Percentiles rank a stretch among this genome's conserved stretches.
phyloP scores from a whole-genome alignment of 139 green algal genomes.

The Eudorina sp. region DNA sequence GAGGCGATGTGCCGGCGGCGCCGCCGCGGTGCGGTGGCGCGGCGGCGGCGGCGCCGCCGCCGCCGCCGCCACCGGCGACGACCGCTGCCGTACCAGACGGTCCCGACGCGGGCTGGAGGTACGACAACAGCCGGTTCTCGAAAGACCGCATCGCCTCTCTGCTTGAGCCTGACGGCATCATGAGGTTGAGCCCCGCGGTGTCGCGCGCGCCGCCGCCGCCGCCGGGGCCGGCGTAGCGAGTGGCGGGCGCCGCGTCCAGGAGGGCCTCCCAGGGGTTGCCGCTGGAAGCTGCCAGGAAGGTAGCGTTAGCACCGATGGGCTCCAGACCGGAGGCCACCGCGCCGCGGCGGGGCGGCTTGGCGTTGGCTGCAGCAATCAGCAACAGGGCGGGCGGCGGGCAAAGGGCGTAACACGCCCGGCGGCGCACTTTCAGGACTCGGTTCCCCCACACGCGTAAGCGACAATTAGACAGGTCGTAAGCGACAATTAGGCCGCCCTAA shows the following conservation, averaged over 20 bases:
- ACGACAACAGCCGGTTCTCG: background rate
- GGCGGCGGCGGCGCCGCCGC: background rate
- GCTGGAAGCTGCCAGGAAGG: background rate
- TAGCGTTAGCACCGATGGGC: background rate
- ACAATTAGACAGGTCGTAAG: no score
- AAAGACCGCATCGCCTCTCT: background rate
- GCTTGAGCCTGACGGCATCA: slow-evolving; percentile 32
- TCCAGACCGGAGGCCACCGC: background rate
- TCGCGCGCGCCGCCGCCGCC: background rate
- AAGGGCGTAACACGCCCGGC: no score
- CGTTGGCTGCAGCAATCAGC: slow-evolving; percentile 23
- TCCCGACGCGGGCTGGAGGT: background rate
- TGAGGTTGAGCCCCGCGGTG: slow-evolving; percentile 15
- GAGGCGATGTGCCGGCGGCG: no score
- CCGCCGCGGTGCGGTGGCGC: background rate
- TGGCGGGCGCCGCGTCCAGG: slow-evolving; percentile 46
- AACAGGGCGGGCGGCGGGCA: no score
- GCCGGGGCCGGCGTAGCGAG: background rate
- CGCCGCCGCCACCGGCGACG: background rate
- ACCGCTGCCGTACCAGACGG: background rate
- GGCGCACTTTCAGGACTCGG: no score
- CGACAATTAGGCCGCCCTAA: no score
- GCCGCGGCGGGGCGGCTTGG: background rate
- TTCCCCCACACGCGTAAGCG: no score
- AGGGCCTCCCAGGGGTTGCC: slow-evolving; percentile 56